Evolutionary conservation across 1,139 yeast species (phyloP), one percentile per base, ranked within the genome.

Genomic region (Magnusiomyces fungicola): DNA sequence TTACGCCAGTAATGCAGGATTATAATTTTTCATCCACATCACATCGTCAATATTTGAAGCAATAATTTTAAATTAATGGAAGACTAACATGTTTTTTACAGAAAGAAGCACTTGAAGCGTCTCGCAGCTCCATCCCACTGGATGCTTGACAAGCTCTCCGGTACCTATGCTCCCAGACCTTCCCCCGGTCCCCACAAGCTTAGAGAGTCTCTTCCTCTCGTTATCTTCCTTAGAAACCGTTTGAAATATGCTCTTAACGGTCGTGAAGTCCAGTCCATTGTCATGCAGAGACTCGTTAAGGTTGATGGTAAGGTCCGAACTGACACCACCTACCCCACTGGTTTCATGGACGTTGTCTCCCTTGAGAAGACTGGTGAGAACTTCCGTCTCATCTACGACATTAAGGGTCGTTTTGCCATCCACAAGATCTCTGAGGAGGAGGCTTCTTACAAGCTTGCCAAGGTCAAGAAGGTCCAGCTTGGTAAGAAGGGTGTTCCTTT

Each of bases 121-220:
- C 82, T 88, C 76, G 95, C 96, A 73, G 97, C 97, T 73, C 99
- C 99, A 81, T 85, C 90, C 81, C 98, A 94, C 85, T 94, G 98
- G 98, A 87, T 94, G 95, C 86, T 94, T 82, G 98, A 92, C 95
- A 94, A 94, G 81, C 81, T 94, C 80, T 86, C 97, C 74, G 99
- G 99, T 72, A 81, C 89, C 71, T 92, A 92, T 75, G 98, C 98
- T 64, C 98, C 98, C 79, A 90, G 97, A 82, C 96, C 97, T 72
- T 88, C 97, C 60, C 84, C 96, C 65, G 98, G 98, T 81, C 98
- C 98, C 73, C 98, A 92, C 84, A 92, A 92, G 80, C 83, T 90
- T 76, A 85, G 98, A 78, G 98, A 92, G 80, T 92, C 97, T 56
- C 85, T 92, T 71, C 98, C 98, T 72, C 84, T 92, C 78, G 81